Evolutionary conservation across 2,329 filamentous ascomycete species (phyloP), one percentile per base, ranked within the genome.

Genomic region (Calonectria naviculata): DNA sequence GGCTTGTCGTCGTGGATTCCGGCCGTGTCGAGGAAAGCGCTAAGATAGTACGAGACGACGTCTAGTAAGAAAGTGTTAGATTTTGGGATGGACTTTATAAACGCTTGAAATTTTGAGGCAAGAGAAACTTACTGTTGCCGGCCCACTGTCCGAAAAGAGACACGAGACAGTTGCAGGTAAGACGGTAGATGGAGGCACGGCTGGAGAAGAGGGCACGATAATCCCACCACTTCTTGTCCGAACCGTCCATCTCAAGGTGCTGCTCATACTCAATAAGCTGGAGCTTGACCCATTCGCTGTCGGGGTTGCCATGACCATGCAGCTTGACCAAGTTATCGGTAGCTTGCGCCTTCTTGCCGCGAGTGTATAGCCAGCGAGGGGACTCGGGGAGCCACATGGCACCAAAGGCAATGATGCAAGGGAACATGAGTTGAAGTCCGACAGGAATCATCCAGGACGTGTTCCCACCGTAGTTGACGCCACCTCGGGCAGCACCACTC

Each of bases 161-260:
- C 41, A 87, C 81, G 31, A 81, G 78, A 42, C 83, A 81, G 69
- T 85, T 87, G 70, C 83, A 85, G 6, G 82, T 76, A 1, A 89
- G 81, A n/a, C 87, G 84, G 77, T 86, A 87, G 26, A 82, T 73
- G 1, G 84, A 80, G 0, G 83, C 78, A 10, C 78, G 78, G 74
- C 76, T 80, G 61, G 81, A 81, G 80, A 87, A 85, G 13, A 87
- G 80, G 2, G 83, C 85, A 15, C 82, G 78, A 75, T 87, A 87
- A 74, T 87, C 85, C 84, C 84, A 87, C 84, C 85, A 87, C 65
- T 81, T 78, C 80, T 87, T 87, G 71, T 87, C 85, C 15, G 83
- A 79, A 38, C 86, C 86, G 66, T 87, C 82, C 74, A 84, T 79
- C 70, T 86, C 81, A 17, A 88, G 82, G 26, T 82, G 73, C 56